phyloP scores from a whole-genome alignment of 1,284 basidiomycete genomes.

The Cutaneotrichosporon mucoides region DNA sequence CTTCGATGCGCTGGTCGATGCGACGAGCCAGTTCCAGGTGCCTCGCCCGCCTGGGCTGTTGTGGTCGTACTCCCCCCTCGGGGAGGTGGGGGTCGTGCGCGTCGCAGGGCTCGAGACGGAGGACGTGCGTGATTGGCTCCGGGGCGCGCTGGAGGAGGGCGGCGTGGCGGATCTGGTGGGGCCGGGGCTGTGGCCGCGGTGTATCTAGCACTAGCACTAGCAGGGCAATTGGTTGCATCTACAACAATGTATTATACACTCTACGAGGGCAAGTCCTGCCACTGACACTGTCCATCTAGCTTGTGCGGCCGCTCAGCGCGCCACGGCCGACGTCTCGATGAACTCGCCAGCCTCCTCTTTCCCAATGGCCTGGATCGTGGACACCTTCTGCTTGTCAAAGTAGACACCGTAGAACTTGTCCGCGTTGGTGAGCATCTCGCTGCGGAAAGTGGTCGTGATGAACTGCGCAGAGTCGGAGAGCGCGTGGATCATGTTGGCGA shows the following conservation, averaged over 20 bases:
- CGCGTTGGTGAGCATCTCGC: slow-evolving; percentile 78
- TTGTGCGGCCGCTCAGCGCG: too few species aligned
- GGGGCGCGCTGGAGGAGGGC: slow-evolving; percentile 28
- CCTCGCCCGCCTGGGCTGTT: slow-evolving; percentile 29
- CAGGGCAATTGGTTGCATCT: neutral
- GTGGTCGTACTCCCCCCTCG: slow-evolving; percentile 43
- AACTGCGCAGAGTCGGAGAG: slow-evolving; percentile 86
- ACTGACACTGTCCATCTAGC: too few species aligned
- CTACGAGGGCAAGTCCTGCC: too few species aligned
- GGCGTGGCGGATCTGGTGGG: slow-evolving; percentile 42
- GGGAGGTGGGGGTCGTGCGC: slow-evolving; percentile 36
- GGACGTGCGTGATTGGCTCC: slow-evolving; percentile 41
- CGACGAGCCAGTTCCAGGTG: slow-evolving; percentile 38
- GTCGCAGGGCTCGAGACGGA: slow-evolving; percentile 46
- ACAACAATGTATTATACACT: slow-evolving; percentile 2
- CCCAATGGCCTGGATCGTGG: slow-evolving; percentile 50
- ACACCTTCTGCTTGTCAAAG: slow-evolving; percentile 93
- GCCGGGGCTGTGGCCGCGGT: slow-evolving; percentile 45
- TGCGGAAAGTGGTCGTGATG: slow-evolving; percentile 97
- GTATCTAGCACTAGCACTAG: slow-evolving; percentile 10
- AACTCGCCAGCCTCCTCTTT: slow-evolving; percentile 46
- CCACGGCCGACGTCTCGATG: slow-evolving; percentile 19
- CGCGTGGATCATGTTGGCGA: slow-evolving; percentile 96
- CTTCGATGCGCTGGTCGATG: slow-evolving; percentile 25
- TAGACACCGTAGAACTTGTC: slow-evolving; percentile 98